Conservation (phyloP, 345 rosid genomes). For the Bretschneidera sinensis region DNA sequence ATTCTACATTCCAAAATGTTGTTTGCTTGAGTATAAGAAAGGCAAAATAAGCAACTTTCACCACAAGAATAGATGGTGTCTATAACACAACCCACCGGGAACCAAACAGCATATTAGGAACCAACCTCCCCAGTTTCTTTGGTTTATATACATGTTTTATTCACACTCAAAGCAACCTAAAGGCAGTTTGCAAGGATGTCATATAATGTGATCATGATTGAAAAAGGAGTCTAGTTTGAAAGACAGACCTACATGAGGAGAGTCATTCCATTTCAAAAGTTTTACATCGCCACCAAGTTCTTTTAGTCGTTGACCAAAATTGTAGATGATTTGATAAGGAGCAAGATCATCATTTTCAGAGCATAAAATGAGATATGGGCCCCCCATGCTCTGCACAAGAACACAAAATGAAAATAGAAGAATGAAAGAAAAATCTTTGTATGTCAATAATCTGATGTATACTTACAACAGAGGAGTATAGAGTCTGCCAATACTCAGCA, state of each 20-base stretch:
- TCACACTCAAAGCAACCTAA: not conserved
- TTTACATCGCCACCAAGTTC: conserved; percentile 80
- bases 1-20: not conserved
- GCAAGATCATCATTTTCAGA: conserved; percentile 84
- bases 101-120: too few species aligned
- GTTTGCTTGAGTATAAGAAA: too few species aligned
- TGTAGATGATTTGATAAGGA: conserved; percentile 61
- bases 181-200: not conserved
- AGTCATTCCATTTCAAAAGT: conserved; percentile 66
- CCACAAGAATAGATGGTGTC: too few species aligned
- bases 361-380: conserved; percentile 76
- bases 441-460: not conserved
- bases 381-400: conserved; percentile 57
- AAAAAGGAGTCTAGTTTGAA: conserved; percentile 7
- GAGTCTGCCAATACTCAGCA: conserved; percentile 90
- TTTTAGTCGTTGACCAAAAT: conserved; percentile 62
- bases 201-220: conserved; percentile 6
- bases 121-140: too few species aligned
- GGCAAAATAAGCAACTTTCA: too few species aligned
- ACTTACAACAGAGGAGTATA: conserved; percentile 86
- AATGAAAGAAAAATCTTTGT: not conserved
- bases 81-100: too few species aligned
- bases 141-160: too few species aligned
- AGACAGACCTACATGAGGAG: conserved; percentile 87
- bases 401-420: conserved; percentile 9